Conservation (phyloP, 1,139 yeast genomes). For the Geotrichum phurueaensis region DNA sequence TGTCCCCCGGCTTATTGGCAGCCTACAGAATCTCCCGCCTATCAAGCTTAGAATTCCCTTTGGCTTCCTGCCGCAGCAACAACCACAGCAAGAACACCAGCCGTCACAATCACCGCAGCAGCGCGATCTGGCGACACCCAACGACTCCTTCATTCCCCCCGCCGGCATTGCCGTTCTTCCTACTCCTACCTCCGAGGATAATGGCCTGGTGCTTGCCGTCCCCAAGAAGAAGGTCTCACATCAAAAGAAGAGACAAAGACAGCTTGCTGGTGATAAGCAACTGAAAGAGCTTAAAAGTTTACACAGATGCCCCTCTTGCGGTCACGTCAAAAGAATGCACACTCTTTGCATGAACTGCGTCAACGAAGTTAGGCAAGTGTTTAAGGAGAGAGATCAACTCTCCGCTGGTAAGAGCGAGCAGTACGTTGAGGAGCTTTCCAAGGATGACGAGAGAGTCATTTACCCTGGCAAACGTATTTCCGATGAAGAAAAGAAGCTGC, state of each 20-base stretch:
- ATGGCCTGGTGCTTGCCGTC: constrained; percentile 75
- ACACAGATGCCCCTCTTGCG: constrained; percentile 93
- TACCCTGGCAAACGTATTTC: constrained; percentile 72
- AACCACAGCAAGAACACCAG: constrained; percentile 3
- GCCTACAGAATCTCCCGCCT: constrained; percentile 16
- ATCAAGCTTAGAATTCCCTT: constrained; percentile 18
- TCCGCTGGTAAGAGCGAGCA: constrained; percentile 24
- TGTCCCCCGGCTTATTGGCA: constrained; percentile 22
- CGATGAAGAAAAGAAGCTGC: constrained; percentile 43
- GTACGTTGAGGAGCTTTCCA: constrained; percentile 54
- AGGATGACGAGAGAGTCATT: constrained; percentile 45
- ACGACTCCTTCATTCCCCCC: constrained; percentile 4
- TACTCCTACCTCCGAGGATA: constrained; percentile 24
- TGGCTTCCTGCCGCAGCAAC: constrained; percentile 19
- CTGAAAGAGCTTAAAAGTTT: constrained; percentile 67
- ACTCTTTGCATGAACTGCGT: constrained; percentile 92
- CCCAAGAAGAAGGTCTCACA: constrained; percentile 92
- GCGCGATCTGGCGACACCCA: constrained; percentile 9
- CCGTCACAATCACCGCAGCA: neutral
- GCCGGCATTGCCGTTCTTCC: constrained; percentile 15
- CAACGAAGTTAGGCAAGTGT: constrained; percentile 65
- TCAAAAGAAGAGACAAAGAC: constrained; percentile 74
- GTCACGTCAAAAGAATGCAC: constrained; percentile 83
- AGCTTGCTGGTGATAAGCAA: constrained; percentile 76
- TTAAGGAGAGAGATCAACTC: constrained; percentile 47